A percentile compares a stretch with the other conserved stretches of the same genome.
Evolutionary conservation across 495 filamentous ascomycete genomes (phyloP).

Genomic region (Podospora tetraspora): DNA sequence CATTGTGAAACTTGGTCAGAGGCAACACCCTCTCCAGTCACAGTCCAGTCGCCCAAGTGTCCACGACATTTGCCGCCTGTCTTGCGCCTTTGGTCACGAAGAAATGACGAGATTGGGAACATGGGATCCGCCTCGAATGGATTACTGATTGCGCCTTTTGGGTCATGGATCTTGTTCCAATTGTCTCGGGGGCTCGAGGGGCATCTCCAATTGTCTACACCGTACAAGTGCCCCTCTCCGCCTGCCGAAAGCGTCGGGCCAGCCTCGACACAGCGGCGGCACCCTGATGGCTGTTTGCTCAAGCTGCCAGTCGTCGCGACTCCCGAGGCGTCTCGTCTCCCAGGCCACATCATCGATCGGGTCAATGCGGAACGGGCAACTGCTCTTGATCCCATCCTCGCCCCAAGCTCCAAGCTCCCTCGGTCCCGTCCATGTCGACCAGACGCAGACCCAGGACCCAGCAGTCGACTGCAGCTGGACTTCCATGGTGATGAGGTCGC

Average conservation of each 20-base stretch:
- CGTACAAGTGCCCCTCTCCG: neutral
- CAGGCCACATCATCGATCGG: conserved; percentile 3
- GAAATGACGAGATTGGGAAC: neutral
- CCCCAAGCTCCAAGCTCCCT: neutral
- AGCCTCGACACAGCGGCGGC: neutral
- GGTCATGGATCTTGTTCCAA: too few species aligned
- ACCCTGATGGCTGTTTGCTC: neutral
- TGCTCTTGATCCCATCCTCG: neutral
- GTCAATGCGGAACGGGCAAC: conserved; percentile 4
- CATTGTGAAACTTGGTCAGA: conserved; percentile 7
- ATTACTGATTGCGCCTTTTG: neutral
- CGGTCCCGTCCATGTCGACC: neutral
- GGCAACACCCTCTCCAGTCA: neutral
- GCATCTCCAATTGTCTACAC: too few species aligned
- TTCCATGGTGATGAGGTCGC: neutral
- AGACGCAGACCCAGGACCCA: neutral
- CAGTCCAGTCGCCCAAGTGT: neutral
- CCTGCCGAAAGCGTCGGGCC: neutral
- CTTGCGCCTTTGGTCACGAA: conserved; percentile 17
- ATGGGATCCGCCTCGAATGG: neutral
- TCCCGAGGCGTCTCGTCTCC: neutral
- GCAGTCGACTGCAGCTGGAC: neutral
- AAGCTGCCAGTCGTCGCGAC: neutral
- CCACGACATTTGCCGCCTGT: conserved; percentile 15
- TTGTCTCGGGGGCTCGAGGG: too few species aligned